Conservation (phyloP, 768 basidiomycete genomes). For the Mycena vitilis region DNA sequence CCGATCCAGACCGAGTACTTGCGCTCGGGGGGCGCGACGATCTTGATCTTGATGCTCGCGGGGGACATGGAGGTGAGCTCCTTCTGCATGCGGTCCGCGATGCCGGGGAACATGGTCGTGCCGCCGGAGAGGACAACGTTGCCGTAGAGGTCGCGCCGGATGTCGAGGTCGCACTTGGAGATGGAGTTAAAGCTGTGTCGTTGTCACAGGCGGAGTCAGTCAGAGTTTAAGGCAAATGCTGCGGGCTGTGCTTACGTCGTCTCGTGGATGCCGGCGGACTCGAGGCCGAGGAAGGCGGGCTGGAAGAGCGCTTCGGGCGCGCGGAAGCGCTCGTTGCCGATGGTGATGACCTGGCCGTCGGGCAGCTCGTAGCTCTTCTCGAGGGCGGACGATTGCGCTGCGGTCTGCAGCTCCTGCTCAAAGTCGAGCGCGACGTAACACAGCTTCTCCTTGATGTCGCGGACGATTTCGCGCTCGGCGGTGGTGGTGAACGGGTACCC, state of each 20-base stretch:
- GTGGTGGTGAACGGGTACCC: slow-evolving; percentile 84
- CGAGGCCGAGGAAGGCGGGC: slow-evolving; percentile 71
- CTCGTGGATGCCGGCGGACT: slow-evolving; percentile 58
- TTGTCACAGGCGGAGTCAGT: slow-evolving; percentile 7
- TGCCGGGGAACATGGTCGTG: slow-evolving; percentile 38
- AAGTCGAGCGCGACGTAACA: slow-evolving; percentile 38
- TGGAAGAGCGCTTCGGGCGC: slow-evolving; percentile 82
- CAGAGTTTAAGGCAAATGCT: not conserved
- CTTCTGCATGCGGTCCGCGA: slow-evolving; percentile 69
- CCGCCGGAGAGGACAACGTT: slow-evolving; percentile 37
- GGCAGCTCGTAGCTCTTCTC: slow-evolving; percentile 41
- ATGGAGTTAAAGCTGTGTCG: slow-evolving; percentile 68
- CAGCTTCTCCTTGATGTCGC: slow-evolving; percentile 83
- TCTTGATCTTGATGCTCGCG: slow-evolving; percentile 72
- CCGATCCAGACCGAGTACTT: slow-evolving; percentile 62
- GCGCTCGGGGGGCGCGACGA: slow-evolving; percentile 75
- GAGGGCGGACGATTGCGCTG: slow-evolving; percentile 36
- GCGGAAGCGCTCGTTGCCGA: slow-evolving; percentile 81
- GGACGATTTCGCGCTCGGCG: slow-evolving; percentile 79
- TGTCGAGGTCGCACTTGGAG: slow-evolving; percentile 55
- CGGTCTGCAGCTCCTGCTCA: slow-evolving; percentile 37
- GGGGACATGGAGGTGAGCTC: slow-evolving; percentile 75
- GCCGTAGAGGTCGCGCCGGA: slow-evolving; percentile 36
- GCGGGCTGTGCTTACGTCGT: slow-evolving; percentile 54
- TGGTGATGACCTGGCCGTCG: slow-evolving; percentile 84